These are phyloP conservation scores for Crotalaria pallida DNA, from an alignment of 306 rosid species.

Conservation along the genomic window DNA sequence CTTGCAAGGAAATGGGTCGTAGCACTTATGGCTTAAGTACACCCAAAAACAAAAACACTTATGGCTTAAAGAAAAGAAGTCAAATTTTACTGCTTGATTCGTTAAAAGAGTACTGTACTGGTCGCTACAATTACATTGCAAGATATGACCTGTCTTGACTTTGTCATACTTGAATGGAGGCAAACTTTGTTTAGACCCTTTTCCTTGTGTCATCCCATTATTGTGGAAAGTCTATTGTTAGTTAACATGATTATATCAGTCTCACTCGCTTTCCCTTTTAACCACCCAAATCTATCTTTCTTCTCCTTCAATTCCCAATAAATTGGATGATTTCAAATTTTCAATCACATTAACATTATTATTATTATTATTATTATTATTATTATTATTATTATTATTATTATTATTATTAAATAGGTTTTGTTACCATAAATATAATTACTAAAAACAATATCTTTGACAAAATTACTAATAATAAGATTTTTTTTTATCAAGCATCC, in stretches of 20 bases:
- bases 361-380: too few relatives aligned
- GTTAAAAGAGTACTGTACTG: background rate
- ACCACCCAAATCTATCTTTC: background rate
- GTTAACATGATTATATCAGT: constrained; percentile 10
- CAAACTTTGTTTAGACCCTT: constrained; percentile 15
- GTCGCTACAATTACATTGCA: constrained; percentile 13
- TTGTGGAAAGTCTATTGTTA: constrained; percentile 18
- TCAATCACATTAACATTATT: too few relatives aligned
- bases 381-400: too few relatives aligned
- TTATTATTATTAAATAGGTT: too few relatives aligned
- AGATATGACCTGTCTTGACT: constrained; percentile 16
- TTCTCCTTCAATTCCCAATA: background rate
- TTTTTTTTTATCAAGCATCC: too few relatives aligned
- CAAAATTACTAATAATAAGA: too few relatives aligned
- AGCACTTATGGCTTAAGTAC: too few relatives aligned
- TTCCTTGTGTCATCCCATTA: constrained; percentile 12
- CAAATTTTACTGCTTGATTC: background rate
- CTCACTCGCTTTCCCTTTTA: background rate
- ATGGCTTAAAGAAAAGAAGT: background rate
- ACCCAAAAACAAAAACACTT: too few relatives aligned
- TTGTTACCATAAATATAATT: too few relatives aligned
- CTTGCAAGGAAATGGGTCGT: too few relatives aligned
- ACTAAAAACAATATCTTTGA: too few relatives aligned
- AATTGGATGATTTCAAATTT: too few relatives aligned
- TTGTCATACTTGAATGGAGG: constrained; percentile 18